A percentile compares a stretch with the other conserved stretches of the same genome.
These are phyloP conservation scores for Beta macrorhiza DNA, from an alignment of 179 eudicot genomes.

Conservation along the genomic window DNA sequence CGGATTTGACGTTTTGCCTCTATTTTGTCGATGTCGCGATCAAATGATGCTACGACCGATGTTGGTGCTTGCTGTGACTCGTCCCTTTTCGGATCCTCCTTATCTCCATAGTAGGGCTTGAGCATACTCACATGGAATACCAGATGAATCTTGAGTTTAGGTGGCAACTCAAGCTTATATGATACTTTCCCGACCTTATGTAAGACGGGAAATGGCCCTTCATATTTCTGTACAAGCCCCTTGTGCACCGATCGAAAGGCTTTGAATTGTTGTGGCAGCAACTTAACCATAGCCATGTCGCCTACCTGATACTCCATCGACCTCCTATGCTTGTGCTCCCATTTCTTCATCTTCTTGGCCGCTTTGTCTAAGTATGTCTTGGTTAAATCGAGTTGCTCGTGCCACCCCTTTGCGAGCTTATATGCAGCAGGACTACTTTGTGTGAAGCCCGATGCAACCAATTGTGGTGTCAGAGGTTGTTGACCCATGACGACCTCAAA, in stretches of 20 bases:
- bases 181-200: background rate
- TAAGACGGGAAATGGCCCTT: background rate
- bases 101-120: no score
- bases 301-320: background rate
- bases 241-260: no score
- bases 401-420: no score
- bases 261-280: no score
- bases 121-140: no score
- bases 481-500: background rate
- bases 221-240: no score
- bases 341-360: background rate
- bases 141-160: background rate
- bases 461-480: background rate
- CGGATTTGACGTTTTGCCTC: background rate
- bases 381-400: no score
- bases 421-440: no score
- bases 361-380: background rate
- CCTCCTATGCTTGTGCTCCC: background rate
- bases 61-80: background rate
- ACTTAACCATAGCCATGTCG: background rate
- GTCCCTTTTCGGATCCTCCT: no score
- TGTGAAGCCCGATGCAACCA: no score
- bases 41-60: background rate
- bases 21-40: background rate
- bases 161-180: background rate